Evolutionary conservation across 2,329 filamentous ascomycete genomes (phyloP), one percentile per base, ranked within the genome.

Genomic region (Aspergillus tubingensis): DNA sequence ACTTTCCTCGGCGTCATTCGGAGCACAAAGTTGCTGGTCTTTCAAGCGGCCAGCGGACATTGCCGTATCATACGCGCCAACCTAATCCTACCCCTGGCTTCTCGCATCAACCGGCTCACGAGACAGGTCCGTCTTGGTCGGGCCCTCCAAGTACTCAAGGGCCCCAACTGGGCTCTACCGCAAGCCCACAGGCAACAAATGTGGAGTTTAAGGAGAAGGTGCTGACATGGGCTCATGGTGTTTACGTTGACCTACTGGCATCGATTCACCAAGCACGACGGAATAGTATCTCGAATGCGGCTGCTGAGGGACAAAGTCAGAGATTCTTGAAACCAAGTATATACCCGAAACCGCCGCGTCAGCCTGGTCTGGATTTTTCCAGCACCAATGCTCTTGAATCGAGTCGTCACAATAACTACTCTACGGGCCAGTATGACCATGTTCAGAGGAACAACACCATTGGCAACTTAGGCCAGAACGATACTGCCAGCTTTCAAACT

Each of bases 191-290:
- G 5, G 67, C 72, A n/a, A 70, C 65, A 10, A 79, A 80, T 65
- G 70, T 74, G 11, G 79, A 82, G 59, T 91, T 91, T 70, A 88
- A 86, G 65, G 89, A 92, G 64, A 88, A 86, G 64, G 85, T 86
- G 2, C 77, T 92, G 23, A 80, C 84, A 13, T 88, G 87, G 77
- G 90, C 90, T n/a, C 88, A 92, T 72, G 82, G 83, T 65, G 84
- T 88, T 32, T 93, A 93, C 74, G 81, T 90, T 51, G 88, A 91
- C 64, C 81, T 94, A 7, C 77, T 93, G 3, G 78, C 86, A 8
- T 86, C 85, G 64, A 79, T 91, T 6, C 86, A 90, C 62, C 82
- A 85, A 55, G 80, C 77, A 39, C 75, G 76, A 62, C 76, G 77
- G 57, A 76, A 76, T 55, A 77, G 73, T 43, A 62, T 80, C 19